Conservation (phyloP, 306 rosid species). For the Quercus robur region DNA sequence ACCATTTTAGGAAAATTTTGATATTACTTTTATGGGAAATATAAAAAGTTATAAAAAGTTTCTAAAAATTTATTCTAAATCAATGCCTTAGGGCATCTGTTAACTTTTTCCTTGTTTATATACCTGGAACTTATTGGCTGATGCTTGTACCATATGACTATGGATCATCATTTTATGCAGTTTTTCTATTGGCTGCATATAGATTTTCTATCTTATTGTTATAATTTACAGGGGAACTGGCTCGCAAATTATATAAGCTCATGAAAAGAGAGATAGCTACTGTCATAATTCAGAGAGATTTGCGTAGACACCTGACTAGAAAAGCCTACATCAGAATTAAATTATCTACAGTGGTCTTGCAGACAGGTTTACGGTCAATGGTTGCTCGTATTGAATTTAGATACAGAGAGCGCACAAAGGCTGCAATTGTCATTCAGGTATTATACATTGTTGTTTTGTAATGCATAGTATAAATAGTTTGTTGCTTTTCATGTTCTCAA, state of each 20-base stretch:
- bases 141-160: background rate
- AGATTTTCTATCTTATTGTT: slow-evolving; percentile 18
- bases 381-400: slow-evolving; percentile 45
- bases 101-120: too few relatives aligned
- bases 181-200: background rate
- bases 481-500: slow-evolving; percentile 14
- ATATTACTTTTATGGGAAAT: too few relatives aligned
- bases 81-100: too few relatives aligned
- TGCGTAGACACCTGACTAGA: slow-evolving; percentile 52
- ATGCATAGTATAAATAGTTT: slow-evolving; percentile 3
- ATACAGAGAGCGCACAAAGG: slow-evolving; percentile 36
- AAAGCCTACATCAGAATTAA: slow-evolving; percentile 33
- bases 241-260: slow-evolving; percentile 44
- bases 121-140: background rate
- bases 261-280: slow-evolving; percentile 53
- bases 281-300: slow-evolving; percentile 58
- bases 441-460: slow-evolving; percentile 19
- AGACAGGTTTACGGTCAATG: slow-evolving; percentile 58
- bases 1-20: too few relatives aligned
- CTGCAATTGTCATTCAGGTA: slow-evolving; percentile 59
- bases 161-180: background rate
- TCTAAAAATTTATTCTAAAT: too few relatives aligned
- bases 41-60: too few relatives aligned
- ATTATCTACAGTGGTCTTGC: slow-evolving; percentile 47
- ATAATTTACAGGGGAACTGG: slow-evolving; percentile 59